Percentiles rank a stretch among this genome's conserved stretches.
phyloP scores from a whole-genome alignment of 352 stramenopile species.

The Globisporangium carolinianum region DNA sequence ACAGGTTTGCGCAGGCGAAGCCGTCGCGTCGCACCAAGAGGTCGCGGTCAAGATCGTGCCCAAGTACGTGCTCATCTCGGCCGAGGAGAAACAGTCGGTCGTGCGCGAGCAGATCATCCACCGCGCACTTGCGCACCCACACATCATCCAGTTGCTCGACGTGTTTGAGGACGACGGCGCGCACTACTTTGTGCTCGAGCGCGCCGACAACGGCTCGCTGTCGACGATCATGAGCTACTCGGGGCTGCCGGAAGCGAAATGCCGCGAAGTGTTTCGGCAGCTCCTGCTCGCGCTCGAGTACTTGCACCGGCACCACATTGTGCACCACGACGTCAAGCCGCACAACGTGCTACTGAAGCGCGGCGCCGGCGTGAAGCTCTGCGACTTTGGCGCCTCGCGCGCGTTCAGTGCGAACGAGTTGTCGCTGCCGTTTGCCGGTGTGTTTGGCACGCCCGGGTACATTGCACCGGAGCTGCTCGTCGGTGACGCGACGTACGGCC shows the following conservation, averaged over 20 bases:
- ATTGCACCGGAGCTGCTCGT: conserved; percentile 63
- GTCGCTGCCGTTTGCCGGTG: conserved; percentile 48
- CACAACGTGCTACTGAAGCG: conserved; percentile 66
- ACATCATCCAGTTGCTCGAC: conserved; percentile 75
- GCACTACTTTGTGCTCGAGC: conserved; percentile 72
- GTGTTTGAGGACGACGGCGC: conserved; percentile 65
- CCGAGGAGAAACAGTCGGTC: conserved; percentile 67
- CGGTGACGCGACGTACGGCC: conserved; percentile 39
- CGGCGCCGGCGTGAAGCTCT: conserved; percentile 53
- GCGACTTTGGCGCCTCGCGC: conserved; percentile 78
- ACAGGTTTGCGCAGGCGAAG: conserved; percentile 41
- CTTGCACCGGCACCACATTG: conserved; percentile 65
- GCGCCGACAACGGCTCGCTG: conserved; percentile 47
- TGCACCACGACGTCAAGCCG: conserved; percentile 90
- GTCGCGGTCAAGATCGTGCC: conserved; percentile 75
- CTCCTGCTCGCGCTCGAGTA: conserved; percentile 60
- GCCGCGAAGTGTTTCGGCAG: conserved; percentile 49
- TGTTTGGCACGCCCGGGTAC: conserved; percentile 68
- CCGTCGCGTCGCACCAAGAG: conserved; percentile 39
- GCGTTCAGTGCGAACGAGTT: conserved; percentile 48
- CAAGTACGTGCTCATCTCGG: conserved; percentile 61
- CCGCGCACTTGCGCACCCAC: conserved; percentile 48
- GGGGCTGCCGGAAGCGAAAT: conserved; percentile 42
- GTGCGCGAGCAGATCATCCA: conserved; percentile 70
- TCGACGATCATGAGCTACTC: conserved; percentile 40